Evolutionary conservation across 1,284 basidiomycete species (phyloP), one percentile per base, ranked within the genome.

Genomic region (Trichosporon asahii): DNA sequence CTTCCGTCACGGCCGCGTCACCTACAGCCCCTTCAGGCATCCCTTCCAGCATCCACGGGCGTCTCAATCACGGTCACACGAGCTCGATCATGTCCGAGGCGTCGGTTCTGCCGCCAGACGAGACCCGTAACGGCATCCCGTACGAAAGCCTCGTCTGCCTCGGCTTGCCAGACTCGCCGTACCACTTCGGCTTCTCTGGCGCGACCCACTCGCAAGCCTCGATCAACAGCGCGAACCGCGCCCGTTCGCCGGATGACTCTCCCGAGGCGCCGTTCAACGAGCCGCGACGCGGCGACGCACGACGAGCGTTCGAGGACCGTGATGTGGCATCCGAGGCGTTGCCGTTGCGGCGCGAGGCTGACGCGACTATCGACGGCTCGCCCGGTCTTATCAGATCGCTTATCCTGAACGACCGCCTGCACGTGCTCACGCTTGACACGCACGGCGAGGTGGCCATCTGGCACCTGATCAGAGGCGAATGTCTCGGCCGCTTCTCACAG

Each of bases 391-490:
- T 97, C 65, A 88, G 95, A 25, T 91, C 89, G 6, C 85, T 91
- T 27, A 86, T 95, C 71, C 85, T 99, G 63, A 98, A 95, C 81
- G 94, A 98, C 79, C 88, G 95, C 46, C 87, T 95, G 70, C 95
- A 98, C 79, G 94, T 91, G 4, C 84, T 99, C 67, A 94, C 94
- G 0, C 90, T 98, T 49, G 92, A 98, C 80, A 95, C 94, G 0
- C 92, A 93, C 9, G 89, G 82, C 53, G 78, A 91, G 74, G 90
- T 99, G 3, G 91, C 91, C 0, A 88, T 95, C 2, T 99, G 97
- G 96, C 92, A 99, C 84, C 89, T 99, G 67, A 86, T 96, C 18
- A 86, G 89, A 0, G 90, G 91, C 1, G 74, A 85, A 1, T 98
- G 95, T 81, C 82, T 91, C 1, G 96, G 96, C 1, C 84, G 86